Conservation (phyloP, 345 rosid species). For the Eucalyptus coolabah region DNA sequence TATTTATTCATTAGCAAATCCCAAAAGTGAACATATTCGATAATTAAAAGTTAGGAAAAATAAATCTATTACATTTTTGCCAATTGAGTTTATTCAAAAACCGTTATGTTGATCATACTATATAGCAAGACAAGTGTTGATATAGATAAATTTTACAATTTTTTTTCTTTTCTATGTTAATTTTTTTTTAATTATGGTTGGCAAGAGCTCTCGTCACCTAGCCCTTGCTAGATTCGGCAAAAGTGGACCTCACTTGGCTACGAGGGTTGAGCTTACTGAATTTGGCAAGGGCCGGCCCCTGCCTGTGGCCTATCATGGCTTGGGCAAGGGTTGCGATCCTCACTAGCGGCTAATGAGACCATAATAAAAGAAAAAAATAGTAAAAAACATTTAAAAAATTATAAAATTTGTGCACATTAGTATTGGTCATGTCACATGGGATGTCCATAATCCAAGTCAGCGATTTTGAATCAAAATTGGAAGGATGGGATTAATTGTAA, state of each 20-base stretch:
- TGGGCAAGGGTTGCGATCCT: accelerated
- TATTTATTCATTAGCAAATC: neutral
- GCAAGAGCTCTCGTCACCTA: accelerated
- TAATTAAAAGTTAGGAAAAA: no score
- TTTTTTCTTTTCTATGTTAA: no score
- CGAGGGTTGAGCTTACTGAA: neutral
- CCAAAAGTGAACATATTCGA: neutral
- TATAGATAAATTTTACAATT: no score
- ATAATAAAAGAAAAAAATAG: no score
- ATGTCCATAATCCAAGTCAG: accelerated
- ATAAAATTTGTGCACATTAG: accelerated
- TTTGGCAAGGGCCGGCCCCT: accelerated
- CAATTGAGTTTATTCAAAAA: no score
- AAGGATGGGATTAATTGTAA: accelerated
- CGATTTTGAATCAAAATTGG: no score
- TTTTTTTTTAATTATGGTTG: neutral
- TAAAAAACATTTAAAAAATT: no score
- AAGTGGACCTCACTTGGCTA: no score
- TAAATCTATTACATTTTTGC: no score
- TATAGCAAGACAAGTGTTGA: accelerated
- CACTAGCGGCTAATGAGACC: accelerated
- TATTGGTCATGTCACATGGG: accelerated
- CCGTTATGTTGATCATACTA: accelerated
- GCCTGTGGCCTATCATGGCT: accelerated
- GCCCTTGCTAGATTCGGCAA: accelerated